Base-by-base conservation (phyloP, 164 flowering plant species). In the Magnolia sinica region DNA sequence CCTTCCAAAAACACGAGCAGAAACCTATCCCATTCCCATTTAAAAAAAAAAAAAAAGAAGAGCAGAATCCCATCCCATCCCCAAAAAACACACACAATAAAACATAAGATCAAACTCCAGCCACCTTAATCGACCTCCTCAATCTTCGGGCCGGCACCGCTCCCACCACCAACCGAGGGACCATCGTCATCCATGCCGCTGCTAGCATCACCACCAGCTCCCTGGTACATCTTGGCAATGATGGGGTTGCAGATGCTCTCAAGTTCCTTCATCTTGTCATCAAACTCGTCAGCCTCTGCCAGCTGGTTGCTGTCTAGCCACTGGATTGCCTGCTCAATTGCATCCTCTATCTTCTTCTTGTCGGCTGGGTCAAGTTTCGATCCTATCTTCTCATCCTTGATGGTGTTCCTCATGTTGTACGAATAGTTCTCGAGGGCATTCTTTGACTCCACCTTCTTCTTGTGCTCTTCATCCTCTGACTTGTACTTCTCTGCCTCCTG, bases 281-380 rank as follows among this genome's bases (percentile, higher is more conserved):
- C 81, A 8, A 81, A 78, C 59, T 81, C 83, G 18, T 81, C 83
- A 1, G 81, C 81, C 77, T 85, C 87, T 1, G 82, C 87, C 2
- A 85, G 82, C 78, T 85, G 87, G 79, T 85, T 85, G 73, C 79
- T 77, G 55, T 85, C 87, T 14, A 85, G 68, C 87, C 85, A 85
- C 74, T 83, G 84, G 23, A 83, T 83, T 8, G 83, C 81, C 31
- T 76, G 66, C 29, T 85, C 87, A 50, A 85, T 81, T 1, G 82
- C 82, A 68, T 82, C 84, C 45, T 82, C 84, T 3, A 82, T 82
- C 80, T 82, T 82, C 76, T 82, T 85, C 87, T 83, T 85, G 69
- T 83, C 85, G 0, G 81, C 84, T 9, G 82, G 70, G 24, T 50
- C 75, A 11, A 85, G 76, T 70, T 85, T 85, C 6, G 76, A 76